Percentiles rank a stretch among this genome's conserved stretches.
Evolutionary conservation across 768 basidiomycete genomes (phyloP).

Genomic region (Hypsizygus marmoreus): DNA sequence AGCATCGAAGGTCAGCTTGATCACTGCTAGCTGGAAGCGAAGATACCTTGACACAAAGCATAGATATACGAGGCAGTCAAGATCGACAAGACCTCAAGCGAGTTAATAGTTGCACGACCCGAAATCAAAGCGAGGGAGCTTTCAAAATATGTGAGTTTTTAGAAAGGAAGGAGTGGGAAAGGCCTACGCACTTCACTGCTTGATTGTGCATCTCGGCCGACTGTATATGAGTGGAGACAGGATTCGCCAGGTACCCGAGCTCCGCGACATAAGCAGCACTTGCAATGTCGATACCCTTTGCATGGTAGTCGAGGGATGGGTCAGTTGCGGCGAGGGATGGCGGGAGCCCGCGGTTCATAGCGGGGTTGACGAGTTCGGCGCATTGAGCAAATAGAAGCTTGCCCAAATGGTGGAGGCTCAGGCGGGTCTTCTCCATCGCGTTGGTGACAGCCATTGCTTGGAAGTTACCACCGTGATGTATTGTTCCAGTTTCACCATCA

Average conservation of each 20-base stretch:
- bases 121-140: constrained; percentile 86
- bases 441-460: constrained; percentile 86
- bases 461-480: constrained; percentile 89
- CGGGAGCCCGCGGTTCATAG: constrained; percentile 82
- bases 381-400: constrained; percentile 69
- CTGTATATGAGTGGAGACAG: constrained; percentile 83
- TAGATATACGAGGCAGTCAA: constrained; percentile 78
- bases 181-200: constrained; percentile 72
- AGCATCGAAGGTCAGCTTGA: not conserved
- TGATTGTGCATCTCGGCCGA: constrained; percentile 94
- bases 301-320: constrained; percentile 79
- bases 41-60: constrained; percentile 60
- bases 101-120: constrained; percentile 74
- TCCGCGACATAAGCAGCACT: constrained; percentile 81
- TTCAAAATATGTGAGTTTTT: constrained; percentile 17
- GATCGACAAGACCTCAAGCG: constrained; percentile 77
- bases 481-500: constrained; percentile 60
- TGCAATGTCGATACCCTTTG: constrained; percentile 85
- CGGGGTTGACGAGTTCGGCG: constrained; percentile 72
- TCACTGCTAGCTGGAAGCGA: not conserved
- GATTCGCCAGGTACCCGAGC: constrained; percentile 80
- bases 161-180: constrained; percentile 1
- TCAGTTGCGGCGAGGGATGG: constrained; percentile 80
- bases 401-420: constrained; percentile 69
- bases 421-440: constrained; percentile 85